Conservation (phyloP, 1,284 basidiomycete species). For the Megacollybia platyphylla region DNA sequence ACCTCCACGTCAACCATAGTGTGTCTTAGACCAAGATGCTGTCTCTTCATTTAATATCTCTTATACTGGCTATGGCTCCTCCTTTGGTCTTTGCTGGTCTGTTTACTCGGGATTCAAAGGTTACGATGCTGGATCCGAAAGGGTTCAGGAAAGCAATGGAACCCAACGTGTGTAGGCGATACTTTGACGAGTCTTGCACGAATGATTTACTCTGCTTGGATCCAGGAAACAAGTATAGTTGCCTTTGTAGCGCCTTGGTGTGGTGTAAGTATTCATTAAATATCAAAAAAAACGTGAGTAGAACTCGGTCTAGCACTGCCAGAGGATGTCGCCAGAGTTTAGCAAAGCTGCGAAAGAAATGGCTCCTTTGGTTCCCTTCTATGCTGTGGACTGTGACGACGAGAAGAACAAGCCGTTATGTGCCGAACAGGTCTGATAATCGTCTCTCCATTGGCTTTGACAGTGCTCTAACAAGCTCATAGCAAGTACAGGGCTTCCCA, state of each 20-base stretch:
- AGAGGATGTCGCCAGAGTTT: slow-evolving; percentile 78
- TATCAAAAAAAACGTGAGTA: not conserved
- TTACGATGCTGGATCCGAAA: slow-evolving; percentile 67
- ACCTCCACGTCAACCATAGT: too few species aligned
- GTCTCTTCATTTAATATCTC: too few species aligned
- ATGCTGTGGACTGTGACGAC: slow-evolving; percentile 88
- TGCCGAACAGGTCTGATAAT: slow-evolving; percentile 48
- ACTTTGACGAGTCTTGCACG: slow-evolving; percentile 14
- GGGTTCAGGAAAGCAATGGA: slow-evolving; percentile 68
- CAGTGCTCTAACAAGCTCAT: not conserved
- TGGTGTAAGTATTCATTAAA: slow-evolving; percentile 39
- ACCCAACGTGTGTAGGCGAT: slow-evolving; percentile 38
- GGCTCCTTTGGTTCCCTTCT: slow-evolving; percentile 76
- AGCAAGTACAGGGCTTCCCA: slow-evolving; percentile 87
- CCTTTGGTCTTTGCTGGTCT: slow-evolving; percentile 56
- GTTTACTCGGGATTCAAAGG: slow-evolving; percentile 57
- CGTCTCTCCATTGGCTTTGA: not conserved
- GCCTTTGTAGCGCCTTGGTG: slow-evolving; percentile 89
- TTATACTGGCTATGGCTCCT: slow-evolving; percentile 13
- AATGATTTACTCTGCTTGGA: slow-evolving; percentile 1
- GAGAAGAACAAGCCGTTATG: slow-evolving; percentile 74
- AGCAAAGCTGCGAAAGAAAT: slow-evolving; percentile 72
- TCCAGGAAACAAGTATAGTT: slow-evolving; percentile 62
- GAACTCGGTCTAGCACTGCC: slow-evolving; percentile 56
- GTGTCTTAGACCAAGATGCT: too few species aligned